Evolutionary conservation across 352 stramenopile species (phyloP), one percentile per base, ranked within the genome.

Genomic region (Pythium dissimile): DNA sequence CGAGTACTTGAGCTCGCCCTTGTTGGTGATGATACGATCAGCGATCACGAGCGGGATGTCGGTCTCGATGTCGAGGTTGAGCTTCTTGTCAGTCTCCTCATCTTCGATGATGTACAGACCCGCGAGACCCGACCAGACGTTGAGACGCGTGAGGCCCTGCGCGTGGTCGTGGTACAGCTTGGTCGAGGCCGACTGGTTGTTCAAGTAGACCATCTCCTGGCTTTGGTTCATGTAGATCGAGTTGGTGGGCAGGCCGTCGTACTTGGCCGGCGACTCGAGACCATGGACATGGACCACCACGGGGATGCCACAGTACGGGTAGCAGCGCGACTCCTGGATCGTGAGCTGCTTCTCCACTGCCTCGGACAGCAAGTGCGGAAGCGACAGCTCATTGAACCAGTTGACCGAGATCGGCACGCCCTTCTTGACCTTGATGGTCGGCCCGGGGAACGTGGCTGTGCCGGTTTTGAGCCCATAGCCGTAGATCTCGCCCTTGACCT

Each of bases 131-230:
- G 77, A 63, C 80, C 80, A 90, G 16, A 69, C 69, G 37, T 87
- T 90, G 21, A 90, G 61, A 16, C 80, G 74, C 8, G 80, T 84
- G 26, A 90, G 66, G 0, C 80, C 77, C 23, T 84, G 83, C 12
- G 77, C 75, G 55, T 90, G 80, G 62, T 89, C 77, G 55, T 89
- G 80, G 61, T 89, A 89, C 13, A 89, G 47, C 55, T 88, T 88
- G 38, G 80, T 88, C 7, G 75, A 69, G 3, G 73, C 68, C 38
- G 80, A 86, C 64, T 88, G 80, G 49, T 78, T 84, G 77, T 89
- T 89, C 24, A 78, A 54, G 62, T 89, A 88, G 2, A 69, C 44
- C 41, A 76, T 73, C 18, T 67, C 66, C 39, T 71, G 70, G 21
- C 60, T 81, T 59, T 88, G 80, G 71, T 89, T 89, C 48, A 66